Evolutionary conservation across 768 basidiomycete genomes (phyloP).

Genomic region (Thelephora ganbajun): DNA sequence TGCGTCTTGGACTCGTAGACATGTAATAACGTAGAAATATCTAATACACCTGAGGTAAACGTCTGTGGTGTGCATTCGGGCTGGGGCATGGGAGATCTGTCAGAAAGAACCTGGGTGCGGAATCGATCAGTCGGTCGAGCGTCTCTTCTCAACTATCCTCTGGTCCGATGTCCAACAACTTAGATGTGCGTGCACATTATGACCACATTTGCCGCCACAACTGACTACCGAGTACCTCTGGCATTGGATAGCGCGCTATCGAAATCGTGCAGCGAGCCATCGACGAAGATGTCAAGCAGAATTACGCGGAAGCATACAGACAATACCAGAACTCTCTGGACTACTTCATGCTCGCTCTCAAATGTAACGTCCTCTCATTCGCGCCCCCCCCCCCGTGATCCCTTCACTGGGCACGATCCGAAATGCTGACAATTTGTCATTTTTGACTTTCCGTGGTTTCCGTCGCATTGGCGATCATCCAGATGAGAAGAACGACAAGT

Average conservation of each 20-base stretch:
- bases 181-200: constrained; percentile 11
- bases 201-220: neutral
- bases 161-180: constrained; percentile 11
- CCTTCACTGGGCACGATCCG: neutral
- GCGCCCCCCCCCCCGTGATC: neutral
- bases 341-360: constrained; percentile 95
- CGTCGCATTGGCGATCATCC: constrained; percentile 1
- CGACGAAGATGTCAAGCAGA: constrained; percentile 83
- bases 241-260: constrained; percentile 49
- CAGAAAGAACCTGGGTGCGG: too few relatives aligned
- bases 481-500: constrained; percentile 94
- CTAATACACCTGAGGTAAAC: too few relatives aligned
- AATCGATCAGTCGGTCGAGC: neutral
- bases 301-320: constrained; percentile 91
- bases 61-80: too few relatives aligned
- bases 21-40: too few relatives aligned
- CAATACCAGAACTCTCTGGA: constrained; percentile 91
- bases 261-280: constrained; percentile 88
- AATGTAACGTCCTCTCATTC: constrained; percentile 40
- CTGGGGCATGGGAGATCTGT: too few relatives aligned
- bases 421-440: neutral
- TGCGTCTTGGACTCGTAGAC: too few relatives aligned
- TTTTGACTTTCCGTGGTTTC: neutral
- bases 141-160: neutral
- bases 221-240: neutral